These are phyloP conservation scores for Endoconidiophora laricicola DNA, from an alignment of 2,329 filamentous ascomycete genomes.

Conservation along the genomic window DNA sequence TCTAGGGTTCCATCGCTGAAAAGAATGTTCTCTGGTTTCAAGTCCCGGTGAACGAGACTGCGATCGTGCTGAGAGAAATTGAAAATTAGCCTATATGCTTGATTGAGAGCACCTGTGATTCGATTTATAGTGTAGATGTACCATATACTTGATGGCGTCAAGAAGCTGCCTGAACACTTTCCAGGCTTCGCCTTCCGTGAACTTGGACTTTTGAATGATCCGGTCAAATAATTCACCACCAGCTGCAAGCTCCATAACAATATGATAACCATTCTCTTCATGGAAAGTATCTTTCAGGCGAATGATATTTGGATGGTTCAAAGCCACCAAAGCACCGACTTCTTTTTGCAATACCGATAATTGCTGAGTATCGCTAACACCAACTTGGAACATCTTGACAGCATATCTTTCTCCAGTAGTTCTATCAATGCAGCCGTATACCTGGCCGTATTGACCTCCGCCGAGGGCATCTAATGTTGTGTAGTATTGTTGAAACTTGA, in stretches of 20 bases:
- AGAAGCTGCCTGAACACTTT: conserved; percentile 86
- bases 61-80: conserved; percentile 58
- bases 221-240: conserved; percentile 94
- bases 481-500: conserved; percentile 70
- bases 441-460: conserved; percentile 88
- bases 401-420: conserved; percentile 67
- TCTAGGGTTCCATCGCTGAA: conserved; percentile 69
- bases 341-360: conserved; percentile 64
- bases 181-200: conserved; percentile 68
- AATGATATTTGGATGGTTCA: conserved; percentile 82
- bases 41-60: conserved; percentile 92
- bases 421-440: conserved; percentile 82
- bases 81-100: conserved; percentile 3
- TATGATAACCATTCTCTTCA: conserved; percentile 75
- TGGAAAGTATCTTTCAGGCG: conserved; percentile 93
- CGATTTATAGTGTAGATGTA: conserved; percentile 28
- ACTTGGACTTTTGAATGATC: conserved; percentile 79
- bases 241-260: conserved; percentile 76
- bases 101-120: not conserved
- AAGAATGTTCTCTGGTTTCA: conserved; percentile 94
- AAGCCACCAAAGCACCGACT: conserved; percentile 91
- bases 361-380: conserved; percentile 30
- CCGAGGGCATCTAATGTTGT: conserved; percentile 70
- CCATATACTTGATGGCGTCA: conserved; percentile 85
- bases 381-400: conserved; percentile 86